phyloP scores from a whole-genome alignment of 1,284 basidiomycete genomes.

The Puccinia coronata region DNA sequence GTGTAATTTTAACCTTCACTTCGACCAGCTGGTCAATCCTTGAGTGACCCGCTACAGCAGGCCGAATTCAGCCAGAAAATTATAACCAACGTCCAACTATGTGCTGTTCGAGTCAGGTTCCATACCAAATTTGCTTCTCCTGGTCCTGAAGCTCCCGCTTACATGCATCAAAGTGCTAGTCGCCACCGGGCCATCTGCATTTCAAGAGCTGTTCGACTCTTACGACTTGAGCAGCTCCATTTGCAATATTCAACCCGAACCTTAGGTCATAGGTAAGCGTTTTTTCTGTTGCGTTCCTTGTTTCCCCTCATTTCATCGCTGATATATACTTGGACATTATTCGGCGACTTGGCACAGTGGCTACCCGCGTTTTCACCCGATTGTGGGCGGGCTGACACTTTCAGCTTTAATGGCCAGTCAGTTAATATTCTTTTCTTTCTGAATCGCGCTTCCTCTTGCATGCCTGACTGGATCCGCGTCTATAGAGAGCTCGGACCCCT shows the following conservation, averaged over 20 bases:
- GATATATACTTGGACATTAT: background rate
- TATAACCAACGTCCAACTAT: slow-evolving; percentile 49
- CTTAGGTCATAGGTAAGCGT: slow-evolving; percentile 38
- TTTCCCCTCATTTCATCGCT: background rate
- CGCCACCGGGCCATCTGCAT: slow-evolving; percentile 48
- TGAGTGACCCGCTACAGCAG: slow-evolving; percentile 31
- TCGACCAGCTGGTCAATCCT: slow-evolving; percentile 7
- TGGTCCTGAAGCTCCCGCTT: slow-evolving; percentile 24
- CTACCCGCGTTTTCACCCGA: slow-evolving; percentile 48
- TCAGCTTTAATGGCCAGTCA: slow-evolving; percentile 49
- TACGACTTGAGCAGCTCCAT: slow-evolving; percentile 47
- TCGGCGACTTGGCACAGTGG: slow-evolving; percentile 19
- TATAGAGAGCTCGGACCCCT: slow-evolving; percentile 28
- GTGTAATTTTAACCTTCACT: no score
- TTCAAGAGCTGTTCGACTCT: slow-evolving; percentile 37
- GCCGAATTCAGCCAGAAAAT: slow-evolving; percentile 48
- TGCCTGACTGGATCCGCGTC: background rate
- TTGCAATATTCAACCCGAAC: slow-evolving; percentile 34
- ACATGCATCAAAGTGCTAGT: slow-evolving; percentile 25
- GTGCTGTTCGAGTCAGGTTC: slow-evolving; percentile 47
- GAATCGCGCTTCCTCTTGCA: background rate
- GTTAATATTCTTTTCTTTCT: background rate
- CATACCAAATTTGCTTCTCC: slow-evolving; percentile 47
- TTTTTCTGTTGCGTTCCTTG: background rate
- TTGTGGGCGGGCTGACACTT: slow-evolving; percentile 42